Evolutionary conservation across 371 early-diverging fungal genomes (phyloP), one percentile per base, ranked within the genome.

Genomic region (Paramicrosporidium saccamoebae): DNA sequence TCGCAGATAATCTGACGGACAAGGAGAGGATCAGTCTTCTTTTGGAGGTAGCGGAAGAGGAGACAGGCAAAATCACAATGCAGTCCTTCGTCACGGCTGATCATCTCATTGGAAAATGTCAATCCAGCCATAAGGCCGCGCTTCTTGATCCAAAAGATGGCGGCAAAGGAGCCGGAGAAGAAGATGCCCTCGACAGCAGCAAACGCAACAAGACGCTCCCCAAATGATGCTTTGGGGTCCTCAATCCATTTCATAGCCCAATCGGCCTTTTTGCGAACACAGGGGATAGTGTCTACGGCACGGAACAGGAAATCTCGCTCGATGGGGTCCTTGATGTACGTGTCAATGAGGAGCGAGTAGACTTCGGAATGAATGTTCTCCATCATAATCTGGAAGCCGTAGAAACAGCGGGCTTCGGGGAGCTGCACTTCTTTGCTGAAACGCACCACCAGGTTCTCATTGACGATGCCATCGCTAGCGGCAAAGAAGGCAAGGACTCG

Each of bases 81-180:
- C n/a, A 98, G 60, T 15, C 96, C 98, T 47, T 98, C 98, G 47
- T 98, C 98, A 29, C 97, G 72, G 22, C 73, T 78, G 36, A 98
- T 96, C 16, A 98, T 60, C 48, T 98, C 97, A 55, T 98, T 98
- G 31, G 78, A 75, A 57, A 95, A 96, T 22, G 97, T 92, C 27
- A 98, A 61, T 11, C 98, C 98, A 11, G 94, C 92, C 97, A 96
- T 95, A 22, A 94, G 44, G 21, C 96, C 97, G 39, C 96, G 72
- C 55, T 98, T 98, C 65, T 94, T 94, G 36, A 98, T 64, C 97
- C 97, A 98, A 44, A 95, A 98, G 55, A 98, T 98, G 18, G 96
- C 59, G 2, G 97, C 96, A 48, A 98, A 88, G 10, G 95, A 63
- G 5, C 97, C 97, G 23, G 82, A 82, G 54, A 98, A 98, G 63